phyloP scores from a whole-genome alignment of 208 protist species.

The Endotrypanum monterogeii region DNA sequence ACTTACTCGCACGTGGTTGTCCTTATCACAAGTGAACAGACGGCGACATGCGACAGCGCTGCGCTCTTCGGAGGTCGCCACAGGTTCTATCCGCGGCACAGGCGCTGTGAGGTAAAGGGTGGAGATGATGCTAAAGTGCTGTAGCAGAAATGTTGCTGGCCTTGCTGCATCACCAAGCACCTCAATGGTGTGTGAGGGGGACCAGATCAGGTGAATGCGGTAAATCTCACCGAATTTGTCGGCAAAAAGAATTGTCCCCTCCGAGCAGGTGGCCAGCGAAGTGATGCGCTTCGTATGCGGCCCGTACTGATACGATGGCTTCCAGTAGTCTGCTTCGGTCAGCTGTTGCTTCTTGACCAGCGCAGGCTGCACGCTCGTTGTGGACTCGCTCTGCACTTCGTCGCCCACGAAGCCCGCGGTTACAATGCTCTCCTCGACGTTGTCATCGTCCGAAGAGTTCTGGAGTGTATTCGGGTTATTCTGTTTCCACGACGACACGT shows the following conservation, averaged over 20 bases:
- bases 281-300: conserved; percentile 88
- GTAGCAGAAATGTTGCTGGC: conserved; percentile 62
- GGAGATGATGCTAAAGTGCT: conserved; percentile 88
- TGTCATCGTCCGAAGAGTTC: conserved; percentile 32
- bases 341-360: conserved; percentile 16
- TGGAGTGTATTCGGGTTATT: conserved; percentile 35
- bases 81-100: conserved; percentile 41
- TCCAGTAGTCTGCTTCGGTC: conserved; percentile 34
- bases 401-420: conserved; percentile 14
- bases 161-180: conserved; percentile 39
- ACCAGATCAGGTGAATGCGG: conserved; percentile 61
- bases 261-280: conserved; percentile 48
- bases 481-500: conserved; percentile 44
- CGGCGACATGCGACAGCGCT: conserved; percentile 40
- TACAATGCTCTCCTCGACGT: conserved; percentile 6
- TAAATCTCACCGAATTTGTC: conserved; percentile 93
- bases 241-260: conserved; percentile 76
- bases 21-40: conserved; percentile 86
- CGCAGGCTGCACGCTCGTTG: neutral
- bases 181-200: conserved; percentile 52
- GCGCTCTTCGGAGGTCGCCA: conserved; percentile 32
- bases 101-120: conserved; percentile 62
- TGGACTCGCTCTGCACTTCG: neutral
- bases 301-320: conserved; percentile 66
- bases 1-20: conserved; percentile 79